Percentiles rank a stretch among this genome's conserved stretches.
These are phyloP conservation scores for Sphagnum fallax DNA, from an alignment of 228 moss, liverwort and hornwort genomes.

Conservation along the genomic window DNA sequence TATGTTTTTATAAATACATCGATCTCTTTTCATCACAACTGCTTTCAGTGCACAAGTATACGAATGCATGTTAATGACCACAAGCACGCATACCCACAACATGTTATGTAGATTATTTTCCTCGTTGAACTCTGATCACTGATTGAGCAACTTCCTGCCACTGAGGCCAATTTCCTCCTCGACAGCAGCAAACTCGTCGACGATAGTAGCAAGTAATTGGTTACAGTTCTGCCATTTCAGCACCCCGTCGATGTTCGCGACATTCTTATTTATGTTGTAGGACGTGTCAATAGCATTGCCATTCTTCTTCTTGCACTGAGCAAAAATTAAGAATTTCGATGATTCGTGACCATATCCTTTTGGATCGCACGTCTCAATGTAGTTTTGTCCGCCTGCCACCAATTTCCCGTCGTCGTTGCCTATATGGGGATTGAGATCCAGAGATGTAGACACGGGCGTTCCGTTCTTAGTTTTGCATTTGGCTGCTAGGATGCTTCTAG, in stretches of 20 bases:
- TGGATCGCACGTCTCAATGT: background rate
- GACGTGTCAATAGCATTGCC: background rate
- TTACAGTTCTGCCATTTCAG: background rate
- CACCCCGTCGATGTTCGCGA: background rate
- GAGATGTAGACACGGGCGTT: background rate
- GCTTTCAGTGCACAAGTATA: too few species aligned
- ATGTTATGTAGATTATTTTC: too few species aligned
- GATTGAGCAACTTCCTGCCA: too few species aligned
- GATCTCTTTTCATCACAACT: too few species aligned
- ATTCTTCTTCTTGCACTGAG: background rate
- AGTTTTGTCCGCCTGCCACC: background rate
- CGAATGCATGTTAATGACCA: too few species aligned
- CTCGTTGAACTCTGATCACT: too few species aligned
- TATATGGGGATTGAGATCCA: background rate
- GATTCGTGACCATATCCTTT: background rate
- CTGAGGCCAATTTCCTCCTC: too few species aligned
- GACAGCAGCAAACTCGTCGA: too few species aligned
- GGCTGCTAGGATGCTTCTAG: background rate
- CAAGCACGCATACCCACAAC: too few species aligned
- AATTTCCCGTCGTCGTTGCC: slow-evolving; percentile 3
- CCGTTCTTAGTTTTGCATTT: background rate
- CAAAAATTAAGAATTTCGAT: background rate
- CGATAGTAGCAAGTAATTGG: too few species aligned
- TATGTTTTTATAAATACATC: too few species aligned
- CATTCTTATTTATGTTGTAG: background rate